These are phyloP conservation scores for Cytospora piceicola DNA, from an alignment of 2,329 filamentous ascomycete species.

Conservation along the genomic window DNA sequence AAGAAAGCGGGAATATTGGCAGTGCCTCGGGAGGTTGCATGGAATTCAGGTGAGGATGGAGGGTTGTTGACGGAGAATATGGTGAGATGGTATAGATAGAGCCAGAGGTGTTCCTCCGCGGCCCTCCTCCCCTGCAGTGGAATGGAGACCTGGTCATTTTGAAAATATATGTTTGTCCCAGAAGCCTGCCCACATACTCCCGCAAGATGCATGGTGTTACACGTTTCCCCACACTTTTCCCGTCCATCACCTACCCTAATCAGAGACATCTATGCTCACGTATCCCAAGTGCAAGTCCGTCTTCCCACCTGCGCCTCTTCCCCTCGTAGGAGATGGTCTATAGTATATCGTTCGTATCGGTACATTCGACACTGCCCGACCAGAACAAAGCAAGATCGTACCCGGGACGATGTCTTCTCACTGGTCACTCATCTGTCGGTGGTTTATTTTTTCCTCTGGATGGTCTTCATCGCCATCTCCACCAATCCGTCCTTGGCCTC, in stretches of 20 bases:
- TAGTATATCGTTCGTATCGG: background rate
- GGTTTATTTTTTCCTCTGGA: slow-evolving; percentile 80
- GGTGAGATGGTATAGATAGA: background rate
- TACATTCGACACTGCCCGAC: background rate
- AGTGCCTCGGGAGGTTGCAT: background rate
- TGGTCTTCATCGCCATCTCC: slow-evolving; percentile 92
- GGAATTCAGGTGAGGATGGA: background rate
- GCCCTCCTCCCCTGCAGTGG: background rate
- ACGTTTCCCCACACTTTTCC: background rate
- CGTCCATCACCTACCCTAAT: background rate
- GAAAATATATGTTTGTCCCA: slow-evolving; percentile 13
- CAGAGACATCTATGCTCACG: background rate
- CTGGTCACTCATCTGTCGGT: background rate
- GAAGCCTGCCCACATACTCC: slow-evolving; percentile 12
- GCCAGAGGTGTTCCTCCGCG: background rate
- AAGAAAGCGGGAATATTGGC: background rate
- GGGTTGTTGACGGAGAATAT: background rate
- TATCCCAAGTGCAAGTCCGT: slow-evolving; percentile 2
- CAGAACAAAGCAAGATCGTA: slow-evolving; percentile 2
- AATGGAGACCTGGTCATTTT: background rate
- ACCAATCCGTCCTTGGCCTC: slow-evolving; percentile 90
- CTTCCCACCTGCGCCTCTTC: background rate
- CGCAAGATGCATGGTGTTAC: slow-evolving; percentile 23
- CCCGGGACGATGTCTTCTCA: background rate
- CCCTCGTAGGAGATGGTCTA: background rate